Conservation (phyloP, 192 early-diverging fungal species). For the Phycomyces blakesleeanus region DNA sequence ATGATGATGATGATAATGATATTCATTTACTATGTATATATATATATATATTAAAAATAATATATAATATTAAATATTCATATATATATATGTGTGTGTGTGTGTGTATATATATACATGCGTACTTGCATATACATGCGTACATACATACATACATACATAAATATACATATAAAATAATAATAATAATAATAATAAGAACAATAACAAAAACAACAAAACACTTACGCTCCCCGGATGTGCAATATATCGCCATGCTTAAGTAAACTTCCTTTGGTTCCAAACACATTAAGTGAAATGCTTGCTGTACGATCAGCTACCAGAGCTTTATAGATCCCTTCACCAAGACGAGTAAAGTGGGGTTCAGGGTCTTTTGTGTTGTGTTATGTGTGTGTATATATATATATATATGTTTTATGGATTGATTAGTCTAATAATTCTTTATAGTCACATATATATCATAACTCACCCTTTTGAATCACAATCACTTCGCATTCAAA, state of each 20-base stretch:
- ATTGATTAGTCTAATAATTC: background rate
- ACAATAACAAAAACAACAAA: too few species aligned
- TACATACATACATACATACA: too few species aligned
- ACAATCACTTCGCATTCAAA: slow-evolving; percentile 65
- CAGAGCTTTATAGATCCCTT: slow-evolving; percentile 54
- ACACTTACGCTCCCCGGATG: slow-evolving; percentile 42
- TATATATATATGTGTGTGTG: too few species aligned
- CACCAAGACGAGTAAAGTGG: slow-evolving; percentile 44
- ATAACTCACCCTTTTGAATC: slow-evolving; percentile 45
- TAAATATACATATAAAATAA: too few species aligned
- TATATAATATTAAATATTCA: too few species aligned
- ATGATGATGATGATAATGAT: too few species aligned
- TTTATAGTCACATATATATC: background rate
- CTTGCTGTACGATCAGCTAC: slow-evolving; percentile 58
- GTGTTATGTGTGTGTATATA: too few species aligned
- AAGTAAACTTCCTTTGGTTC: slow-evolving; percentile 44
- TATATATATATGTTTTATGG: background rate
- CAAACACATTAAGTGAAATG: slow-evolving; percentile 58
- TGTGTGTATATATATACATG: too few species aligned
- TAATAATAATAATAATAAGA: too few species aligned
- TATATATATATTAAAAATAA: too few species aligned
- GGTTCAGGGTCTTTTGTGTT: slow-evolving; percentile 41
- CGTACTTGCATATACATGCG: too few species aligned
- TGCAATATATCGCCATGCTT: slow-evolving; percentile 59
- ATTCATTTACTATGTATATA: too few species aligned